A percentile compares a stretch with the other conserved stretches of the same genome.
Evolutionary conservation across 768 basidiomycete genomes (phyloP).

Genomic region (Pulveroboletus sp.): DNA sequence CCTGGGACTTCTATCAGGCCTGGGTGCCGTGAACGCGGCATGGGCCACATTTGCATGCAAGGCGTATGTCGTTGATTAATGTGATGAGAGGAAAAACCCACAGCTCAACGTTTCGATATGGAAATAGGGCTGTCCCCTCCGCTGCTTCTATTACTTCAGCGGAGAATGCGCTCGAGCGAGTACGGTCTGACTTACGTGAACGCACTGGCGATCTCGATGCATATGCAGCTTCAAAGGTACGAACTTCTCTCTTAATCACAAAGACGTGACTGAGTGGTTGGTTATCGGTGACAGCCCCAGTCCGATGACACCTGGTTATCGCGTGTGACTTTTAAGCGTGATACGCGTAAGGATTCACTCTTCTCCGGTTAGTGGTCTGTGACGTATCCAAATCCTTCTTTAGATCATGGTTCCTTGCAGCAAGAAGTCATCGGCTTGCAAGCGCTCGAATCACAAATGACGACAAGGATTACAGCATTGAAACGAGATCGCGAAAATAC

Average conservation of each 20-base stretch:
- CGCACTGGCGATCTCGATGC: constrained; percentile 28
- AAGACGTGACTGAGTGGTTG: constrained; percentile 11
- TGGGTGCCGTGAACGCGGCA: constrained; percentile 66
- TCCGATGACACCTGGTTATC: constrained; percentile 28
- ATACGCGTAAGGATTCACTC: constrained; percentile 26
- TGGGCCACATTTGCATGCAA: constrained; percentile 40
- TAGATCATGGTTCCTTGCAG: constrained; percentile 37
- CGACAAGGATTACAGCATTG: constrained; percentile 48
- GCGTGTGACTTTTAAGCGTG: constrained; percentile 29
- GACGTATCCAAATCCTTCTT: not conserved
- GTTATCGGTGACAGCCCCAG: constrained; percentile 21
- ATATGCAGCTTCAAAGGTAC: constrained; percentile 24
- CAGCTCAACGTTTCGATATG: constrained; percentile 7
- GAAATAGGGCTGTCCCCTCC: constrained; percentile 22
- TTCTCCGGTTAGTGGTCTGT: not conserved
- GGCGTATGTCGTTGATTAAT: constrained; percentile 25
- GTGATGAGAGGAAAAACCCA: constrained; percentile 6
- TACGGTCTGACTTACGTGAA: constrained; percentile 54
- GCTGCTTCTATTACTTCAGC: constrained; percentile 41
- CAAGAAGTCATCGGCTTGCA: constrained; percentile 65
- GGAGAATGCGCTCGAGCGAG: constrained; percentile 54
- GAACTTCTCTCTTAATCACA: constrained; percentile 1
- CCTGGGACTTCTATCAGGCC: constrained; percentile 77
- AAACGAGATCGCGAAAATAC: constrained; percentile 46
- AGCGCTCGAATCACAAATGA: constrained; percentile 67